Conservation (phyloP, 306 rosid genomes). For the Crotalaria pallida region DNA sequence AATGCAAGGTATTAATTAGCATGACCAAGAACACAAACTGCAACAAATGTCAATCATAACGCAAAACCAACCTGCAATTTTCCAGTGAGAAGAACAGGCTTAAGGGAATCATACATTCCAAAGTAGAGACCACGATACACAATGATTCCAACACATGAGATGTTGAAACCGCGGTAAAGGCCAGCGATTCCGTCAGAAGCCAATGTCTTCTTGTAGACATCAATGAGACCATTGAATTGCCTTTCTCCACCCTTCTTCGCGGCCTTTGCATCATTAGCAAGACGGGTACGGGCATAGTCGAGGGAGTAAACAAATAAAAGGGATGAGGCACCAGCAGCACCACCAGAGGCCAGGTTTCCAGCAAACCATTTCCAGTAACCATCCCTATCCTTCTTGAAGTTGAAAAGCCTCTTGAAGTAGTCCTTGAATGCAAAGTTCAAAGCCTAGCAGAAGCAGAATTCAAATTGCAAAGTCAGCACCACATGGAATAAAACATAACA, state of each 20-base stretch:
- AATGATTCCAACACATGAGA: slow-evolving; percentile 80
- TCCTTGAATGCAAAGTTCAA: slow-evolving; percentile 92
- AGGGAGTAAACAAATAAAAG: slow-evolving; percentile 75
- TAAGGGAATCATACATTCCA: slow-evolving; percentile 78
- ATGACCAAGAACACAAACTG: no score
- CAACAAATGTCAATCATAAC: background rate
- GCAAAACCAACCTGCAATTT: slow-evolving; percentile 42
- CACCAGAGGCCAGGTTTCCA: slow-evolving; percentile 85
- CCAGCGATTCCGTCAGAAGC: slow-evolving; percentile 75
- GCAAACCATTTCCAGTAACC: slow-evolving; percentile 94
- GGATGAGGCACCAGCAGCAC: slow-evolving; percentile 93
- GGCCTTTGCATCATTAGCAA: slow-evolving; percentile 80
- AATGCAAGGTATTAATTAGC: no score
- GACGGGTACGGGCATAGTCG: slow-evolving; percentile 87
- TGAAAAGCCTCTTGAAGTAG: slow-evolving; percentile 90
- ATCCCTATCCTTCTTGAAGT: slow-evolving; percentile 81
- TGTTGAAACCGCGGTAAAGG: slow-evolving; percentile 85
- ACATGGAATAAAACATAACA: background rate
- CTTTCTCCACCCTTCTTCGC: slow-evolving; percentile 92
- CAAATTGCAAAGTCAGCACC: slow-evolving; percentile 1
- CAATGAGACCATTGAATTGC: slow-evolving; percentile 81
- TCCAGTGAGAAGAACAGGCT: slow-evolving; percentile 76
- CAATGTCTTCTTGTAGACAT: slow-evolving; percentile 83
- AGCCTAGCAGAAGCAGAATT: slow-evolving; percentile 45
- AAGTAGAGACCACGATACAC: slow-evolving; percentile 92